Evolutionary conservation across 192 early-diverging fungal species (phyloP).

Genomic region (Backusella tarrabulga): DNA sequence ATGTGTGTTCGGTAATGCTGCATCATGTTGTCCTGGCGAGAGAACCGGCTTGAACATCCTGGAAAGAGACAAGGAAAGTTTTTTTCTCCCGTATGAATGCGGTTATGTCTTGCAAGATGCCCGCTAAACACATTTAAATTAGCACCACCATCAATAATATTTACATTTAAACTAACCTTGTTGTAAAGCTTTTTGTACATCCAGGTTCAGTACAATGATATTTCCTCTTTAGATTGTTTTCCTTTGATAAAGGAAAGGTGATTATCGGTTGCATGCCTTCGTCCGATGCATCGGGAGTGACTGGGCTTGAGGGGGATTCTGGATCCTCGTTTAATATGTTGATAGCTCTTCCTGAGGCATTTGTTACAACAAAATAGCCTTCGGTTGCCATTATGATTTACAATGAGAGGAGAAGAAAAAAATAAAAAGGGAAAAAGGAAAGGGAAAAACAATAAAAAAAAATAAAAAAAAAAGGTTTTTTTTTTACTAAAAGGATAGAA

Average conservation of each 20-base stretch:
- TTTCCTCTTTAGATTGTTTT: conserved; percentile 56
- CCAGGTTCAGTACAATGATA: conserved; percentile 63
- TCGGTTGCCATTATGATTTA: neutral
- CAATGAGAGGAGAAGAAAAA: conserved; percentile 8
- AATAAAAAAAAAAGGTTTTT: neutral
- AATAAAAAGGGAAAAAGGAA: conserved; percentile 6
- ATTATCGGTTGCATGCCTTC: neutral
- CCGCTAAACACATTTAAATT: conserved; percentile 47
- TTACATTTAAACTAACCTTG: conserved; percentile 46
- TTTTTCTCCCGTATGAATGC: conserved; percentile 85
- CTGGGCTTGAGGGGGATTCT: neutral
- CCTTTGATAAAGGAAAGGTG: neutral
- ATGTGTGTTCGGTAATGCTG: conserved; percentile 83
- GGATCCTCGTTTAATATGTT: conserved; percentile 49
- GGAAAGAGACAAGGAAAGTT: conserved; percentile 68
- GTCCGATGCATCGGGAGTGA: neutral
- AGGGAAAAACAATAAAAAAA: conserved; percentile 10
- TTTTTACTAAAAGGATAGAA: neutral
- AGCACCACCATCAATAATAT: neutral
- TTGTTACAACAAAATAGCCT: conserved; percentile 43
- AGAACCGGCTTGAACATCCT: conserved; percentile 72
- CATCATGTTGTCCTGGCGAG: conserved; percentile 86
- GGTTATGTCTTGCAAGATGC: conserved; percentile 77
- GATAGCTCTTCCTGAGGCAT: conserved; percentile 50
- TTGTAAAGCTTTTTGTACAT: conserved; percentile 79